Percentiles rank a stretch among this genome's conserved stretches.
phyloP scores from a whole-genome alignment of 805 yeast species.

The Candida easanensis region DNA sequence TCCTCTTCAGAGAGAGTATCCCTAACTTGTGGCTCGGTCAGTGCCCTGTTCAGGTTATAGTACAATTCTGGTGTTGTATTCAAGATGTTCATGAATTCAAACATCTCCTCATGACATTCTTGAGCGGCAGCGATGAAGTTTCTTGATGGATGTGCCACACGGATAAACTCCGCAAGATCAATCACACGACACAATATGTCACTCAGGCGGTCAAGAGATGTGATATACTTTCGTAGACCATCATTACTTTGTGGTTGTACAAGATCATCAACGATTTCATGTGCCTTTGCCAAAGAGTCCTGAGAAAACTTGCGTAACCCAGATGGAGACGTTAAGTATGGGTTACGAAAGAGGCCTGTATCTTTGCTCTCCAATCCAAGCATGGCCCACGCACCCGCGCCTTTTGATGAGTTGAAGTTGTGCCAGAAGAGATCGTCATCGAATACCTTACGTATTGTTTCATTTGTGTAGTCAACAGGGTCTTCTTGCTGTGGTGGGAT shows the following conservation, averaged over 20 bases:
- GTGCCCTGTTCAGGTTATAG: constrained; percentile 48
- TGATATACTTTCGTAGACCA: constrained; percentile 50
- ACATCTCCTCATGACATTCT: constrained; percentile 81
- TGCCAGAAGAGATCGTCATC: constrained; percentile 61
- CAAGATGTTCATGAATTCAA: constrained; percentile 88
- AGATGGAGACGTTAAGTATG: constrained; percentile 61
- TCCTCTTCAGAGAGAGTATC: constrained; percentile 65
- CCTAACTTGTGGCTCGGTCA: constrained; percentile 35
- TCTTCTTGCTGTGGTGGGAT: neutral
- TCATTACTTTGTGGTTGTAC: constrained; percentile 40
- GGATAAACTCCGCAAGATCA: constrained; percentile 87
- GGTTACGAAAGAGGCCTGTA: constrained; percentile 75
- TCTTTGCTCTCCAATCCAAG: constrained; percentile 19
- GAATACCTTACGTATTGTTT: constrained; percentile 46
- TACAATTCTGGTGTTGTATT: constrained; percentile 81
- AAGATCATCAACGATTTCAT: constrained; percentile 56
- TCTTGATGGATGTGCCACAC: constrained; percentile 81
- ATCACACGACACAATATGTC: constrained; percentile 90
- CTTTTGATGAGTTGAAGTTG: constrained; percentile 36
- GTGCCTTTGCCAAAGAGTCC: constrained; percentile 63
- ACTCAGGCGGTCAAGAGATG: constrained; percentile 76
- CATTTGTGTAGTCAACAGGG: constrained; percentile 16
- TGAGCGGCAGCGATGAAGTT: constrained; percentile 79
- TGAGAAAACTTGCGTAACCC: constrained; percentile 70
- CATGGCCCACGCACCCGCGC: constrained; percentile 7